A percentile compares a stretch with the other conserved stretches of the same genome.
These are phyloP conservation scores for Cetradonia linearis DNA, from an alignment of 495 filamentous ascomycete genomes.

Conservation along the genomic window DNA sequence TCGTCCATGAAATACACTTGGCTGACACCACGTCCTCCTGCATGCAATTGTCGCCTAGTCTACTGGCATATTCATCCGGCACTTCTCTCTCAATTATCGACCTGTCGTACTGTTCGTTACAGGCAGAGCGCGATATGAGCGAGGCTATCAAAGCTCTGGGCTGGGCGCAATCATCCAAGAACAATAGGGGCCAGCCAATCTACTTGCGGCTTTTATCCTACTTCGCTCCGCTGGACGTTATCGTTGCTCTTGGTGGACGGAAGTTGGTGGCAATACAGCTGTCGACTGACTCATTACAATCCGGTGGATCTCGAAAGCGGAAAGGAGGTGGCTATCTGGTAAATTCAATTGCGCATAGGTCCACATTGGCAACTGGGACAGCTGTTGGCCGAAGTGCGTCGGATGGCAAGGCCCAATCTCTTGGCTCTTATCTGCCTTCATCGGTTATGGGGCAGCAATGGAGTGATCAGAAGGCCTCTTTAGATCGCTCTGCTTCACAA, in stretches of 20 bases:
- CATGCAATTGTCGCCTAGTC: conserved; percentile 18
- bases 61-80: conserved; percentile 11
- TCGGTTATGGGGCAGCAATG: neutral
- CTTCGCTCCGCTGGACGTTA: conserved; percentile 40
- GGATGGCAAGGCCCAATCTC: neutral
- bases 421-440: conserved; percentile 2
- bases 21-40: conserved; percentile 10
- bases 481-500: conserved; percentile 38
- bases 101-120: conserved; percentile 17
- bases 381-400: neutral
- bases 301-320: conserved; percentile 40
- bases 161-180: neutral
- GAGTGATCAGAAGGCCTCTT: conserved; percentile 19
- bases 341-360: conserved; percentile 56
- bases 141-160: neutral
- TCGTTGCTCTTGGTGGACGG: conserved; percentile 39
- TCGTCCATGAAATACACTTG: conserved; percentile 8
- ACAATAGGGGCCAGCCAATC: neutral
- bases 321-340: conserved; percentile 57
- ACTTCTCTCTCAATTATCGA: conserved; percentile 17
- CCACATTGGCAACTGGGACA: conserved; percentile 14
- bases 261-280: conserved; percentile 45
- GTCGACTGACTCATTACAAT: conserved; percentile 15
- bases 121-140: conserved; percentile 13
- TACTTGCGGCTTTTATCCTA: conserved; percentile 35